phyloP scores from a whole-genome alignment of 495 filamentous ascomycete genomes.

The Bryoglossum gracile region DNA sequence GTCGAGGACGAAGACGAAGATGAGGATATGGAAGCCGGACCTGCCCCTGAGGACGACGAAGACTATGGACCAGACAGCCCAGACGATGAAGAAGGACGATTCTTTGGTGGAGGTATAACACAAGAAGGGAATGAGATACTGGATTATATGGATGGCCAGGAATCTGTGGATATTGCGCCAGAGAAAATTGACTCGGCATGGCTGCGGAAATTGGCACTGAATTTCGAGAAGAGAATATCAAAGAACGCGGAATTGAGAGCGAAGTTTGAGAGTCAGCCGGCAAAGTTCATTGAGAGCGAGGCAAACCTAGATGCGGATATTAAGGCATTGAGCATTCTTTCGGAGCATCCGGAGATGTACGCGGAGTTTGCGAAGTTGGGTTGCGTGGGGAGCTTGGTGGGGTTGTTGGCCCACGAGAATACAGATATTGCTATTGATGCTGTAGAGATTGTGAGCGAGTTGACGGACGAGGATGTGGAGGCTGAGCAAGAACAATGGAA shows the following conservation, averaged over 20 bases:
- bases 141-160: slow-evolving; percentile 74
- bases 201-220: slow-evolving; percentile 73
- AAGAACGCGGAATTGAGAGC: slow-evolving; percentile 91
- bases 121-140: slow-evolving; percentile 76
- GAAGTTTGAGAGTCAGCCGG: slow-evolving; percentile 76
- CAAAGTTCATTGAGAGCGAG: slow-evolving; percentile 69
- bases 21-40: slow-evolving; percentile 56
- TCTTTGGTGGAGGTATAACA: slow-evolving; percentile 89
- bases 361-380: slow-evolving; percentile 75
- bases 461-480: slow-evolving; percentile 90
- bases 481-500: slow-evolving; percentile 82
- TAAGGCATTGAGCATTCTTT: slow-evolving; percentile 79
- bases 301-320: slow-evolving; percentile 88
- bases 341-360: slow-evolving; percentile 82
- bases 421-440: slow-evolving; percentile 92
- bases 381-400: slow-evolving; percentile 66
- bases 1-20: slow-evolving; percentile 57
- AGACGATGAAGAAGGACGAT: slow-evolving; percentile 88
- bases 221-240: slow-evolving; percentile 84
- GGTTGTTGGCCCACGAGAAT: slow-evolving; percentile 87
- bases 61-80: slow-evolving; percentile 52
- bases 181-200: slow-evolving; percentile 81
- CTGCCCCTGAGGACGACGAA: slow-evolving; percentile 51
- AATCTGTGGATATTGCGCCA: slow-evolving; percentile 46
- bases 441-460: slow-evolving; percentile 83